phyloP scores from a whole-genome alignment of 305 asterid genomes.

The Ajuga reptans region DNA sequence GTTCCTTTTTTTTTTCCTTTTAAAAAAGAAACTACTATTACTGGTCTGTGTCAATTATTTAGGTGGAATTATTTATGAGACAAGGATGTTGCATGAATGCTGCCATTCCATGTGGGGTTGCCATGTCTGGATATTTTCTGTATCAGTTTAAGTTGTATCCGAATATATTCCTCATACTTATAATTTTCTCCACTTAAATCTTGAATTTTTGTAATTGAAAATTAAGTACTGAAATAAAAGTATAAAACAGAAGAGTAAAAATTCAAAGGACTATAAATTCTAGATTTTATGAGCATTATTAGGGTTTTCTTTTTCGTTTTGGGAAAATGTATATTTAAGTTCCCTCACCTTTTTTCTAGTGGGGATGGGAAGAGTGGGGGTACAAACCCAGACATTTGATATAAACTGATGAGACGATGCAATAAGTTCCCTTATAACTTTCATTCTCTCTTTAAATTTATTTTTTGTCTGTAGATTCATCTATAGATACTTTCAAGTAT shows the following conservation, averaged over 20 bases:
- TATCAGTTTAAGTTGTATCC: background rate
- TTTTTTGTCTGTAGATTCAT: no score
- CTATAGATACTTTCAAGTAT: no score
- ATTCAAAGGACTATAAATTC: background rate
- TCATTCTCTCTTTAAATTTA: no score
- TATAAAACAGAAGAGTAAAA: background rate
- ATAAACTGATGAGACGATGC: no score
- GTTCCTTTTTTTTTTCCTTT: background rate
- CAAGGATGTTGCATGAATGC: slow-evolving; percentile 15
- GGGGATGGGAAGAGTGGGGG: no score
- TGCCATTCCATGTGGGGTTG: slow-evolving; percentile 24
- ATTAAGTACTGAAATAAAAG: background rate
- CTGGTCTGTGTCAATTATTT: background rate
- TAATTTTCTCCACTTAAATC: background rate
- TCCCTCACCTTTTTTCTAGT: no score
- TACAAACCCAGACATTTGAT: no score
- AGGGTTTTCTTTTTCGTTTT: background rate
- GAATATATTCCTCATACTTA: no score
- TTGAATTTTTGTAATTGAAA: background rate
- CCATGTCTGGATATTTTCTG: background rate
- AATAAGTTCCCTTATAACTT: no score
- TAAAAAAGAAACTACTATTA: no score
- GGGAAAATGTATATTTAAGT: background rate
- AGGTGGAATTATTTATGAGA: background rate
- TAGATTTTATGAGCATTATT: background rate